Base-by-base conservation (phyloP, 371 early-diverging fungal species). In the Haplosporangium sp. region DNA sequence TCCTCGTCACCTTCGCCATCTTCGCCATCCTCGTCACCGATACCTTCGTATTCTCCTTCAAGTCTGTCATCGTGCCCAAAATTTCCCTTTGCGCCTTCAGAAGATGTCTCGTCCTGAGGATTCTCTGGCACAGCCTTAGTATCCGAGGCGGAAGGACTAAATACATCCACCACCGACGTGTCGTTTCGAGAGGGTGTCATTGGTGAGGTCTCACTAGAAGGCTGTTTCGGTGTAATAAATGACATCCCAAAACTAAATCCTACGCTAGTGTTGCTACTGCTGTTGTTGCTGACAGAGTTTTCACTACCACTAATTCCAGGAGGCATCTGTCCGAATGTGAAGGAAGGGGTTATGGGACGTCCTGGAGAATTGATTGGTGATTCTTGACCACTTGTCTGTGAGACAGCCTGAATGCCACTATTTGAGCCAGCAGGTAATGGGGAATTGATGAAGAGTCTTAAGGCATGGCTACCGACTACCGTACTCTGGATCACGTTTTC, bases 401-500 rank as follows among this genome's bases (percentile, higher is more conserved):
- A 68, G 6, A 58, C 47, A 19, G 56, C 37, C 19, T 42, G 61
- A 39, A 13, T 38, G 42, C 57, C 15, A 34, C 8, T 5, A 48
- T 45, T 40, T 44, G 61, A 48, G 27, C 67, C 58, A 17, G 10
- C 61, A 17, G 70, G 72, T 27, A 65, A 67, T 3, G 79, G 69
- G 34, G 81, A 63, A 7, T 64, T 71, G 40, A 81, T 65, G 47
- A 72, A 77, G 8, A 67, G 56, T 19, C 81, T 71, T 20, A 81
- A 56, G 0, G 81, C 75, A 62, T 81, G 81, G 55, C 37, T 74
- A 0, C 81, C 81, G 27, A 74, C 71, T 9, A 81, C 66, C 15
- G 71, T 81, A 44, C 74, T 74, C 61, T 71, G 71, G 2, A 81
- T 68, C 45, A 81, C 69, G 13, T 63, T 67, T 38, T 81, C 81